Conservation (phyloP, 2,329 filamentous ascomycete genomes). For the Nemania sp. region DNA sequence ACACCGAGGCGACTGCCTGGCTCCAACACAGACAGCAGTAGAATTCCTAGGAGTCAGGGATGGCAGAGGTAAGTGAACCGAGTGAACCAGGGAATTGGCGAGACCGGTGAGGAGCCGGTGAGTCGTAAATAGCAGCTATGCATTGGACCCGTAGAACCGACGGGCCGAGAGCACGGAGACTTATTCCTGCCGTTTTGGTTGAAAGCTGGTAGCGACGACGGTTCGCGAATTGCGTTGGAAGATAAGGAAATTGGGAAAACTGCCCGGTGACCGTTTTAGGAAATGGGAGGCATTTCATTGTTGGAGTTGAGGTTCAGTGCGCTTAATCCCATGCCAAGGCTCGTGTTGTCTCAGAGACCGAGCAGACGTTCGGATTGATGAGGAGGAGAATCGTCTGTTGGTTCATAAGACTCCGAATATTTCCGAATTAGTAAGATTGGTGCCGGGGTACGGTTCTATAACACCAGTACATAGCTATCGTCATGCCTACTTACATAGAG, state of each 20-base stretch:
- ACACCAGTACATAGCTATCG: neutral
- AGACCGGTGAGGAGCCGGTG: neutral
- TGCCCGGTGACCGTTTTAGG: too few species aligned
- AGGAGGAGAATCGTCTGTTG: neutral
- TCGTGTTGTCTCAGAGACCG: neutral
- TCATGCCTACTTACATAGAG: too few species aligned
- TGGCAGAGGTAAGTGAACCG: neutral
- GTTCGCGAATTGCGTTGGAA: neutral
- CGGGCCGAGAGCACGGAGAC: conserved; percentile 8
- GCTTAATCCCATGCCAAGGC: neutral
- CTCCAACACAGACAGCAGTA: neutral
- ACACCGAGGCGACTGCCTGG: neutral
- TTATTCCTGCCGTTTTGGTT: neutral
- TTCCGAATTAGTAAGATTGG: neutral
- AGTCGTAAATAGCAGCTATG: neutral
- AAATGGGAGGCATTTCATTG: neutral
- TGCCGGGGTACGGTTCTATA: neutral
- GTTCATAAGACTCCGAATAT: neutral
- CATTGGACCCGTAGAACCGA: neutral
- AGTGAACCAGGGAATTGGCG: neutral
- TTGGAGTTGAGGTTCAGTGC: neutral
- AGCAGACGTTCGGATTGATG: neutral
- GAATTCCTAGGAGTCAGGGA: conserved; percentile 7
- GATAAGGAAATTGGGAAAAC: neutral
- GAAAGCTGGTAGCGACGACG: neutral